Base-by-base conservation (phyloP, 2,329 filamentous ascomycete genomes). In the Raffaelea deltoideospora region DNA sequence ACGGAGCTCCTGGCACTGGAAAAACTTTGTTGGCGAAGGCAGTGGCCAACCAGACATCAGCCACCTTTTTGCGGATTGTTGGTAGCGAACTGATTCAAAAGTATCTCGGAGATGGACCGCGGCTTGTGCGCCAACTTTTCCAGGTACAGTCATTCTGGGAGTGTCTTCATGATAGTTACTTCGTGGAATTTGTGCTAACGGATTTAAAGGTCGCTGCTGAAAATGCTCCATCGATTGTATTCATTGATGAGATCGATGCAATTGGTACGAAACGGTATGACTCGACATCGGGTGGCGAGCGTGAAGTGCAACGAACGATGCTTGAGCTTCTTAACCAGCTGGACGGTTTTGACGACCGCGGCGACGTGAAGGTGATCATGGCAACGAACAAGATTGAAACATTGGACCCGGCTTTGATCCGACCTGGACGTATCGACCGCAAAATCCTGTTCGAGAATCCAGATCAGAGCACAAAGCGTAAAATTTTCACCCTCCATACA, bases 341-440 rank as follows among this genome's bases (percentile, higher is more conserved):
- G 9, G 90, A 98, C 56, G 90, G 90, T 51, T 98, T 98, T 62
- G 90, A 98, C 54, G 92, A 98, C 59, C 83, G 90, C 42, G 92
- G 90, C 48, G 90, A 98, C 55, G 88, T 98, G 60, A 98, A 98
- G 68, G 90, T 98, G 43, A 88, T 98, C 58, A 96, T 98, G 87
- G 92, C 90, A 11, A 98, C 90, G 47, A 98, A 98, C 76, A 98
- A 98, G 74, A 98, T 98, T 48, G 92, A 98, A 48, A 93, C 85
- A 4, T 70, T 98, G 21, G 92, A 98, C 53, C 90, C 90, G 38
- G 90, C 90, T 15, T 69, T 98, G 48, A 98, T 98, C 54, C 80
- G 90, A 47, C 90, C 90, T 31, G 90, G 90, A 45, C 87, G 90
- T 70, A 98, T 98, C 58, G 90, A 98, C 60, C 79, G 90, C 50